Evolutionary conservation across 768 basidiomycete species (phyloP).

Genomic region (Mycena rebaudengoi): DNA sequence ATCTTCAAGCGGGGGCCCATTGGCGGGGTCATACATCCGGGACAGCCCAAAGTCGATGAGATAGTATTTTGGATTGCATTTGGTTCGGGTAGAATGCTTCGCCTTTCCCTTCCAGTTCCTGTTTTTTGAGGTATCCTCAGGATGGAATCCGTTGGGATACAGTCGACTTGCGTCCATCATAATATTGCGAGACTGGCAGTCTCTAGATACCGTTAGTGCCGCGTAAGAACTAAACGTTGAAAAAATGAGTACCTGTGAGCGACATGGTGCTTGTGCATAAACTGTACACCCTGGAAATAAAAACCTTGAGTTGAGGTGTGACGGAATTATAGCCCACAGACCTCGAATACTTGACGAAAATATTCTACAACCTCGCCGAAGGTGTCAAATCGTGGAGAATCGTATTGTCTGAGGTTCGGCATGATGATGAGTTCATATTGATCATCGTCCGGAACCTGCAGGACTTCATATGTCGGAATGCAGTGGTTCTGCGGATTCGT

Average conservation of each 20-base stretch:
- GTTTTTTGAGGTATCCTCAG: background rate
- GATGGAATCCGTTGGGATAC: background rate
- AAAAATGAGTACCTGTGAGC: no score
- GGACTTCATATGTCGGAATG: constrained; percentile 36
- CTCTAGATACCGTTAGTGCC: no score
- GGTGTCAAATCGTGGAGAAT: constrained; percentile 40
- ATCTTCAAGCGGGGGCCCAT: background rate
- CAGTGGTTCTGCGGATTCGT: constrained; percentile 43
- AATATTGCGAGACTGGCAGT: background rate
- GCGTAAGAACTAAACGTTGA: no score
- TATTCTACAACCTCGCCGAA: constrained; percentile 44
- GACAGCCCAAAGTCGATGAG: constrained; percentile 5
- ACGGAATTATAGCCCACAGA: no score
- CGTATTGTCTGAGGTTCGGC: constrained; percentile 35
- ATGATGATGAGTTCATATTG: constrained; percentile 33
- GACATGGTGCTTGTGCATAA: no score
- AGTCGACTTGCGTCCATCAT: background rate
- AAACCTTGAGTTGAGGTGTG: no score
- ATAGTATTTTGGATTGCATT: background rate
- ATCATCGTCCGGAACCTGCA: constrained; percentile 31
- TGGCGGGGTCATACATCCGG: background rate
- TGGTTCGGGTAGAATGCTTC: background rate
- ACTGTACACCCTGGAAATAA: no score
- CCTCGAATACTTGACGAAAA: constrained; percentile 42
- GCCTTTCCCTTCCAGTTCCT: background rate